These are phyloP conservation scores for Carex cristatella DNA, from an alignment of 176 grass and related monocot species.

Conservation along the genomic window DNA sequence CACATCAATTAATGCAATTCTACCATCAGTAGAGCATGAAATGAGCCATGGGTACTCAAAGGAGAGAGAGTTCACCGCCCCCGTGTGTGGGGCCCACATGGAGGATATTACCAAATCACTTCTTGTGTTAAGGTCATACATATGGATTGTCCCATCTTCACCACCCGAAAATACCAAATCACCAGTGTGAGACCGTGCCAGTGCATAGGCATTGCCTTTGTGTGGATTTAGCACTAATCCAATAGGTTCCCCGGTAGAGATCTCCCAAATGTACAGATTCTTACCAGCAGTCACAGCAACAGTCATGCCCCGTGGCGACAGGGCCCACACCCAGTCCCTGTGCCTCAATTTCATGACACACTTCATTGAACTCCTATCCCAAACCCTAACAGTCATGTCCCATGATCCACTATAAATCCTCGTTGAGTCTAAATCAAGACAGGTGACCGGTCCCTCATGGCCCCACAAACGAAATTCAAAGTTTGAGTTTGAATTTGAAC, in stretches of 20 bases:
- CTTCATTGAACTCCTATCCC: slow-evolving; percentile 64
- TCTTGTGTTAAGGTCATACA: slow-evolving; percentile 43
- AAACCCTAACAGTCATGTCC: slow-evolving; percentile 90
- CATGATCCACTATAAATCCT: slow-evolving; percentile 93
- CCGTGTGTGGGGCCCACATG: slow-evolving; percentile 80
- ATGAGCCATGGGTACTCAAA: slow-evolving; percentile 98
- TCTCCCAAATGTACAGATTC: slow-evolving; percentile 83
- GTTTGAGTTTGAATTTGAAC: slow-evolving; percentile 33
- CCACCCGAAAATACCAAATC: slow-evolving; percentile 81
- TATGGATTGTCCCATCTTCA: slow-evolving; percentile 72
- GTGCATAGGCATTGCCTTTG: slow-evolving; percentile 61
- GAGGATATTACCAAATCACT: slow-evolving; percentile 58
- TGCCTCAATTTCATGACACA: slow-evolving; percentile 82
- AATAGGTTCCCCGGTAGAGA: slow-evolving; percentile 36
- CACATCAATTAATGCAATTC: slow-evolving; percentile 71
- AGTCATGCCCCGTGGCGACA: slow-evolving; percentile 53
- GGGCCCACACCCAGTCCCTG: slow-evolving; percentile 75
- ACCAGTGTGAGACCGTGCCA: slow-evolving; percentile 49
- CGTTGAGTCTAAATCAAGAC: slow-evolving; percentile 63
- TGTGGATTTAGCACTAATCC: slow-evolving; percentile 58
- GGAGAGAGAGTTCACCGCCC: slow-evolving; percentile 70
- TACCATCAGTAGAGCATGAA: slow-evolving; percentile 74
- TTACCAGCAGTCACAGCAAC: slow-evolving; percentile 73
- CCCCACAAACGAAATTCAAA: slow-evolving; percentile 76
- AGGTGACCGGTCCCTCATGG: slow-evolving; percentile 91